Percentiles rank a stretch among this genome's conserved stretches.
These are phyloP conservation scores for Acer yangbiense DNA, from an alignment of 345 rosid genomes.

Conservation along the genomic window DNA sequence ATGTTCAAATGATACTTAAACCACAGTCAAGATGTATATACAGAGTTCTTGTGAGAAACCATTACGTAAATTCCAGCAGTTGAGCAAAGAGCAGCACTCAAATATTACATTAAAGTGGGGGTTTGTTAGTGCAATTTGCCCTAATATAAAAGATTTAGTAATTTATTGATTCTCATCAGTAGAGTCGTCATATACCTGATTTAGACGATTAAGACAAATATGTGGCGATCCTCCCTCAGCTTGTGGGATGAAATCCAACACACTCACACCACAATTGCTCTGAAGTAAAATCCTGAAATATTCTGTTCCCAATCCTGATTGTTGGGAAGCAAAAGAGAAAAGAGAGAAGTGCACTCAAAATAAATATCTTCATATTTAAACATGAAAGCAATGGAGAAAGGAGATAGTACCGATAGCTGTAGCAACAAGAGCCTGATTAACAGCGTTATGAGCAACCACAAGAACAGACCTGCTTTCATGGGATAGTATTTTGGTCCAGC, in stretches of 20 bases:
- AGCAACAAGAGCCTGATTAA: constrained; percentile 89
- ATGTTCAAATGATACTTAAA: not conserved
- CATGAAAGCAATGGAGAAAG: constrained; percentile 6
- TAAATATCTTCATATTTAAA: not conserved
- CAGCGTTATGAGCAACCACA: constrained; percentile 97
- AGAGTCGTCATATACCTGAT: constrained; percentile 55
- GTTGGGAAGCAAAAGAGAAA: constrained; percentile 12
- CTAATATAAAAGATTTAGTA: not conserved
- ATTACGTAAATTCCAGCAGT: too few species aligned
- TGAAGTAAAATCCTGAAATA: constrained; percentile 88
- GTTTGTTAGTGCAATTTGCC: too few species aligned
- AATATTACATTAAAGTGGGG: too few species aligned
- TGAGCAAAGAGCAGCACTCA: too few species aligned
- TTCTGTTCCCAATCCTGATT: constrained; percentile 72
- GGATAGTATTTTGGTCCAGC: constrained; percentile 68
- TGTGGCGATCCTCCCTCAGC: constrained; percentile 69
- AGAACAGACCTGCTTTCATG: constrained; percentile 85
- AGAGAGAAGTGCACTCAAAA: constrained; percentile 1
- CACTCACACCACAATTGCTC: constrained; percentile 94
- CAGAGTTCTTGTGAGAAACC: too few species aligned
- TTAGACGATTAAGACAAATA: constrained; percentile 83
- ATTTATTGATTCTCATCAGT: not conserved
- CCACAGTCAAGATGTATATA: too few species aligned
- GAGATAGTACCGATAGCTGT: constrained; percentile 71
- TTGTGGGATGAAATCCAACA: constrained; percentile 73